A percentile compares a stretch with the other conserved stretches of the same genome.
phyloP scores from a whole-genome alignment of 345 rosid genomes.

The Cochlearia excelsa region DNA sequence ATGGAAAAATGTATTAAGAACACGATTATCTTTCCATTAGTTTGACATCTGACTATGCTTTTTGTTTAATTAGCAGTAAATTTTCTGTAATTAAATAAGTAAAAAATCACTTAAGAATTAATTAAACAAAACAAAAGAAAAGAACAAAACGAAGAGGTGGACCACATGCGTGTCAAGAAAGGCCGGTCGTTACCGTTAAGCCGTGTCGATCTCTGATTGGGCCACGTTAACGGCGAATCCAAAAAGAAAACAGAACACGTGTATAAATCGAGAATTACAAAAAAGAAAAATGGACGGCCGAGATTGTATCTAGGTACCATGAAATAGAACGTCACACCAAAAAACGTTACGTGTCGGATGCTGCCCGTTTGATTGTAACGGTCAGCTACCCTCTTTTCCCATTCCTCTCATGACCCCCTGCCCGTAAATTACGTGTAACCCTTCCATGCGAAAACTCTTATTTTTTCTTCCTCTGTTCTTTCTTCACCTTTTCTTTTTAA shows the following conservation, averaged over 20 bases:
- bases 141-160: slow-evolving; percentile 37
- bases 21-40: slow-evolving; percentile 21
- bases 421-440: slow-evolving; percentile 60
- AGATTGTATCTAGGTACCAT: slow-evolving; percentile 47
- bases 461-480: slow-evolving; percentile 10
- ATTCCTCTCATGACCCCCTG: slow-evolving; percentile 31
- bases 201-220: slow-evolving; percentile 46
- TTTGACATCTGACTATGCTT: slow-evolving; percentile 26
- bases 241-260: slow-evolving; percentile 36
- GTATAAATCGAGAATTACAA: slow-evolving; percentile 19
- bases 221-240: slow-evolving; percentile 41
- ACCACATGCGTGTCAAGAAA: slow-evolving; percentile 82
- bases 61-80: slow-evolving; percentile 17
- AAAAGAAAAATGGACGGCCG: slow-evolving; percentile 48
- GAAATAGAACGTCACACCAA: slow-evolving; percentile 63
- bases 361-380: slow-evolving; percentile 63
- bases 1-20: background rate
- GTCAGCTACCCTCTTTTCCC: slow-evolving; percentile 39
- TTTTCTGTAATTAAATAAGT: background rate
- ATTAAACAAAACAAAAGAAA: slow-evolving; percentile 12
- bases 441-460: slow-evolving; percentile 41
- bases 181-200: slow-evolving; percentile 32
- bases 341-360: slow-evolving; percentile 59
- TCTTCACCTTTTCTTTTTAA: slow-evolving; percentile 26
- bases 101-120: background rate